Conservation (phyloP, 768 basidiomycete species). For the Kwoniella dejecticola region DNA sequence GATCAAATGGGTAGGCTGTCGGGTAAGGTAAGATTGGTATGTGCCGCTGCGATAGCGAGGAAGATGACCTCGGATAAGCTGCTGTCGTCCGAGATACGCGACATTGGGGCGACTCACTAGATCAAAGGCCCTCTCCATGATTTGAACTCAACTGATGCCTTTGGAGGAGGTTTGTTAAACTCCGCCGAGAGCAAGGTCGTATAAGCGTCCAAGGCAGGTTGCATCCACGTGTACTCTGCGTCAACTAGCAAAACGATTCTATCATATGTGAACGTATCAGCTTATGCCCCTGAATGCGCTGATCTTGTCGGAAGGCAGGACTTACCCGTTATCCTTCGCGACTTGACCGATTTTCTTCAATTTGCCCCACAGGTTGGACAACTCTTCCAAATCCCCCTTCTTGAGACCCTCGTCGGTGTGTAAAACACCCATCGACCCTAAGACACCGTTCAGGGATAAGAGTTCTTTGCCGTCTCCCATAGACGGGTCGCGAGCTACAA, state of each 20-base stretch:
- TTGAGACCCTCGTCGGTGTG: slow-evolving; percentile 58
- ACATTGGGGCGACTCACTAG: slow-evolving; percentile 29
- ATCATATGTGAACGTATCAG: neutral
- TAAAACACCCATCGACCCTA: slow-evolving; percentile 43
- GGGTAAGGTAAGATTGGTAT: slow-evolving; percentile 82
- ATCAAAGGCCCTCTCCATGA: slow-evolving; percentile 38
- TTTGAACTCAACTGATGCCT: slow-evolving; percentile 5
- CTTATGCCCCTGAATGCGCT: neutral
- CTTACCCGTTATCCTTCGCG: slow-evolving; percentile 60
- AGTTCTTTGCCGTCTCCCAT: slow-evolving; percentile 21
- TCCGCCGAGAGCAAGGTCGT: slow-evolving; percentile 71
- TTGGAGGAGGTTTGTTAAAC: slow-evolving; percentile 65
- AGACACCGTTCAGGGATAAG: slow-evolving; percentile 34
- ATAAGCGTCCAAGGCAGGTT: slow-evolving; percentile 80
- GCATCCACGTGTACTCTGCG: slow-evolving; percentile 70
- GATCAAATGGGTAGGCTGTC: slow-evolving; percentile 70
- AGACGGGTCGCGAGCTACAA: slow-evolving; percentile 61
- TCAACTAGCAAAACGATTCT: slow-evolving; percentile 76
- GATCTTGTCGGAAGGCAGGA: neutral
- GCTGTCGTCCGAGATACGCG: neutral
- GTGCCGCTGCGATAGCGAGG: slow-evolving; percentile 72
- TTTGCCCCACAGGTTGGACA: slow-evolving; percentile 67
- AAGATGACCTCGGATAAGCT: neutral
- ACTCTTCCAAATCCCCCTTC: slow-evolving; percentile 63
- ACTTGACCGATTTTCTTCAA: slow-evolving; percentile 67